phyloP scores from a whole-genome alignment of 176 grass and related monocot genomes.

The Melocanna baccifera region DNA sequence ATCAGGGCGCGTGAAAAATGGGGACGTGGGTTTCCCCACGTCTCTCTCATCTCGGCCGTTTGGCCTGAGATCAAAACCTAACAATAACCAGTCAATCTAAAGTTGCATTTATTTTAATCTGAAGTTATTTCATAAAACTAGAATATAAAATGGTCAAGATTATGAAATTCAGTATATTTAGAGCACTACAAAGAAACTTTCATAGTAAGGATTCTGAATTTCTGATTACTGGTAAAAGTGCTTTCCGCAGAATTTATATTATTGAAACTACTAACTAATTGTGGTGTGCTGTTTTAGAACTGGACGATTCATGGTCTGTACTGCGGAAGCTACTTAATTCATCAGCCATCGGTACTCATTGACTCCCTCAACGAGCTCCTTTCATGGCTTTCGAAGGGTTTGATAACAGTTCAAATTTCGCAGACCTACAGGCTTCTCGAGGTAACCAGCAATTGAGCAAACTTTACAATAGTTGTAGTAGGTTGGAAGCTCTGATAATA shows the following conservation, averaged over 20 bases:
- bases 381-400: slow-evolving; percentile 80
- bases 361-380: slow-evolving; percentile 77
- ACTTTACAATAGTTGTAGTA: neutral
- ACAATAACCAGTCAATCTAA: neutral
- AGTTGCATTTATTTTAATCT: neutral
- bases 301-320: slow-evolving; percentile 97
- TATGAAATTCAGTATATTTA: slow-evolving; percentile 2
- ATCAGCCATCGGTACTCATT: slow-evolving; percentile 56
- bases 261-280: slow-evolving; percentile 4
- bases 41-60: too few species aligned
- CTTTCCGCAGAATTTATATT: slow-evolving; percentile 2
- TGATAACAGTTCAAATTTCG: slow-evolving; percentile 70
- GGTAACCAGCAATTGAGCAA: slow-evolving; percentile 36
- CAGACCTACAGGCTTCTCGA: slow-evolving; percentile 66
- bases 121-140: slow-evolving; percentile 14
- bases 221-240: neutral
- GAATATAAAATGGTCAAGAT: neutral
- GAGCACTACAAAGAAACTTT: slow-evolving; percentile 7
- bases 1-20: too few species aligned
- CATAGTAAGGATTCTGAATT: slow-evolving; percentile 11
- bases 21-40: too few species aligned
- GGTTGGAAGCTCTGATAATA: neutral
- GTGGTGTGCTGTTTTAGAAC: slow-evolving; percentile 58
- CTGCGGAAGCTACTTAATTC: slow-evolving; percentile 75
- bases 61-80: too few species aligned